Evolutionary conservation across 306 rosid species (phyloP), one percentile per base, ranked within the genome.

Genomic region (Parietaria judaica): DNA sequence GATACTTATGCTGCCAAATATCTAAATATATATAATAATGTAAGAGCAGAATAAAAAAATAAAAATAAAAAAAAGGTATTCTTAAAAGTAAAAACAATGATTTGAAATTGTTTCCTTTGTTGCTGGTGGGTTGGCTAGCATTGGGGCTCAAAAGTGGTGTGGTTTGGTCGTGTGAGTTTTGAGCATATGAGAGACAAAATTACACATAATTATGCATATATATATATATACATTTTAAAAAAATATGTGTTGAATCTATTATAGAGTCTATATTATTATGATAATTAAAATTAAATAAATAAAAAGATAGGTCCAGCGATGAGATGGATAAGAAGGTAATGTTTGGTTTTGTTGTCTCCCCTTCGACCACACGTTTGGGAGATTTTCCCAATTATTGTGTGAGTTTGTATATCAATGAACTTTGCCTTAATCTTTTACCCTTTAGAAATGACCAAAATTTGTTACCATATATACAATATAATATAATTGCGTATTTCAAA

Each of bases 291-390:
- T 13, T 11, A 49, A 11, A 49, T n/a, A 49, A 6, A 36, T 10
- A 36, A 56, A 17, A 56, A 56, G 46, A 56, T 56, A 56, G 45
- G 15, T 14, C 37, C 45, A 8, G 8, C 3, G 2, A 6, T 56
- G 61, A n/a, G 36, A 35, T 59, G 36, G 51, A 41, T 36, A 39
- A 39, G 34, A 38, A 15, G 36, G 36, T 59, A 50, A 39, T 59
- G 48, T 41, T 59, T 43, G 14, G 14, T 60, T 51, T 64, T 54
- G 63, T 51, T 73, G 54, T 16, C 47, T 69, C 58, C 36, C 36
- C 60, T 67, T 45, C 71, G 54, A 60, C 74, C 49, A 68, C 49
- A 68, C 67, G 64, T 43, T 41, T 60, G 43, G 38, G 37, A 6
- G 15, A 7, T 60, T 43, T 60, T 51, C 36, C 54, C 49, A 9